phyloP scores from a whole-genome alignment of 2,329 filamentous ascomycete species.

The Aspergillaceae sp. region DNA sequence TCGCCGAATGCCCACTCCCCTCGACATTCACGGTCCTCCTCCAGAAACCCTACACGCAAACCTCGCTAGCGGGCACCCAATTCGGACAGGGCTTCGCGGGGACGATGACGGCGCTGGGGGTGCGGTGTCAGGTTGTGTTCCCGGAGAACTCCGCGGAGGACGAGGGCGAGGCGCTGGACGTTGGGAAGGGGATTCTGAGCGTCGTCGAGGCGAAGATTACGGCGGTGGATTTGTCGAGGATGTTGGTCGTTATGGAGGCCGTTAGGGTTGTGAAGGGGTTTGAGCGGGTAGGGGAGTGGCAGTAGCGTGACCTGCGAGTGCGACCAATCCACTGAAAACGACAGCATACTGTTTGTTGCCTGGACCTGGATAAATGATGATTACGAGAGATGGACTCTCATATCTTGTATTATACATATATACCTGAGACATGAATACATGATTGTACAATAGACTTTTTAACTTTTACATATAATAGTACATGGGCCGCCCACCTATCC shows the following conservation, averaged over 20 bases:
- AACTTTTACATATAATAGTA: too few species aligned
- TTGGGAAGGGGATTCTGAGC: slow-evolving; percentile 21
- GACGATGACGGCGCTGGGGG: slow-evolving; percentile 24
- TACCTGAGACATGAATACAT: not conserved
- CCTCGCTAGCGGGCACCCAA: slow-evolving; percentile 13
- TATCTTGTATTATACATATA: not conserved
- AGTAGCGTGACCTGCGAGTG: too few species aligned
- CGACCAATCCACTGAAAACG: too few species aligned
- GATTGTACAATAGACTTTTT: too few species aligned
- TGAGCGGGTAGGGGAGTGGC: slow-evolving; percentile 26
- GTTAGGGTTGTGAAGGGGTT: slow-evolving; percentile 23
- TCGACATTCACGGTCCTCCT: slow-evolving; percentile 35
- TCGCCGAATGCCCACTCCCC: slow-evolving; percentile 45
- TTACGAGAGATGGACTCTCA: too few species aligned
- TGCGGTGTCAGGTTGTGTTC: slow-evolving; percentile 21
- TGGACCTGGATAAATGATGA: too few species aligned
- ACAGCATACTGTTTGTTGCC: too few species aligned
- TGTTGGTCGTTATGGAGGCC: slow-evolving; percentile 27
- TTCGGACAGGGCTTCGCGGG: slow-evolving; percentile 16
- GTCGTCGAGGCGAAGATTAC: slow-evolving; percentile 28
- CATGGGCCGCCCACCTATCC: slow-evolving; percentile 1
- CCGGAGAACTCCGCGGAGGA: slow-evolving; percentile 12
- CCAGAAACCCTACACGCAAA: slow-evolving; percentile 17
- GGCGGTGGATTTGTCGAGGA: slow-evolving; percentile 23
- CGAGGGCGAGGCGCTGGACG: slow-evolving; percentile 7